Evolutionary conservation across 352 stramenopile genomes (phyloP).

Genomic region (Phytophthora litchii): DNA sequence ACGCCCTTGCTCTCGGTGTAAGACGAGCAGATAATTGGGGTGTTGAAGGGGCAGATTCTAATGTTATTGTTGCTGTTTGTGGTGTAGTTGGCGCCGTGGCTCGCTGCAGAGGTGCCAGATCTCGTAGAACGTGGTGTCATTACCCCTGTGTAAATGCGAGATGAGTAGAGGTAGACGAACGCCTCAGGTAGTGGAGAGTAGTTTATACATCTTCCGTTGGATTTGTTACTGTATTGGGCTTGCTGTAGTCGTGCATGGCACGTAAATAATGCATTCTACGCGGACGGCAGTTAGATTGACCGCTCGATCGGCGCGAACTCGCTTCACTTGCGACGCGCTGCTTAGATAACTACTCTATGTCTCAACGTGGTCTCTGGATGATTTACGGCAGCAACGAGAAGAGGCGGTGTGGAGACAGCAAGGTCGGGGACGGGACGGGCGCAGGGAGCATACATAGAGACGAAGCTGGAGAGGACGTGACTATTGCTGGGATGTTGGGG

Average conservation of each 20-base stretch:
- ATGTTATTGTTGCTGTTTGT: conserved; percentile 12
- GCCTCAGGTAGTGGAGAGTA: background rate
- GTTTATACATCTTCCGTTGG: conserved; percentile 50
- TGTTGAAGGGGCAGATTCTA: background rate
- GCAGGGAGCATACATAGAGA: conserved; percentile 39
- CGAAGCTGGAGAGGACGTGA: conserved; percentile 38
- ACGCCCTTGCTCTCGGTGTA: conserved; percentile 85
- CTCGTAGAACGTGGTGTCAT: conserved; percentile 83
- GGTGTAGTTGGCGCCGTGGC: conserved; percentile 80
- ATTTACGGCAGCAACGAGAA: conserved; percentile 63
- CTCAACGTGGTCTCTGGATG: conserved; percentile 4
- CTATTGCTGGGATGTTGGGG: conserved; percentile 29
- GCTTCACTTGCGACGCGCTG: conserved; percentile 10
- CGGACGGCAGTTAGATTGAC: conserved; percentile 18
- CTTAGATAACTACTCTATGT: conserved; percentile 18
- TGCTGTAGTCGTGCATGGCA: conserved; percentile 32
- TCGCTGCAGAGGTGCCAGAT: conserved; percentile 86
- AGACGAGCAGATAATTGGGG: background rate
- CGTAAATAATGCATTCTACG: conserved; percentile 42
- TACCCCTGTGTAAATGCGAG: conserved; percentile 58
- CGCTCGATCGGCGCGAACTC: conserved; percentile 4
- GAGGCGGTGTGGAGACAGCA: conserved; percentile 70
- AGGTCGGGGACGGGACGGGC: conserved; percentile 47
- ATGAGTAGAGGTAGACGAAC: background rate
- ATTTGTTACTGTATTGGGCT: conserved; percentile 35